phyloP scores from a whole-genome alignment of 495 filamentous ascomycete species.

The Penicillium parvum region DNA sequence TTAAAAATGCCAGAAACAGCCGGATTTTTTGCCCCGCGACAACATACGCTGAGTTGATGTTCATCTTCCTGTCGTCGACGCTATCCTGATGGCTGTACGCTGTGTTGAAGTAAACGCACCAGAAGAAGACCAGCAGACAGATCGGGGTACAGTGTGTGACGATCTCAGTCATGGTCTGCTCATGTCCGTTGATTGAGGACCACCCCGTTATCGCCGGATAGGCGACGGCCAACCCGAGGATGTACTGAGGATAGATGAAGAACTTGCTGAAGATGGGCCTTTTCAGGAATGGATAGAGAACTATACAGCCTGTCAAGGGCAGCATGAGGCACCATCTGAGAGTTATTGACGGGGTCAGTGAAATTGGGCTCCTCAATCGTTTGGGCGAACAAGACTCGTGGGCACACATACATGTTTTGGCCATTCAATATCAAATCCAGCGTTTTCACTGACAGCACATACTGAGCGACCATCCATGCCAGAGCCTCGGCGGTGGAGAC shows the following conservation, averaged over 20 bases:
- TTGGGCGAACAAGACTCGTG: no score
- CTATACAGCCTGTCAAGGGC: not conserved
- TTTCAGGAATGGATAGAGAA: conserved; percentile 2
- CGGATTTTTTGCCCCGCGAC: conserved; percentile 7
- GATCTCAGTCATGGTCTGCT: not conserved
- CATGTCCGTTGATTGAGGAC: conserved; percentile 4
- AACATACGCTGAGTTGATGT: conserved; percentile 11
- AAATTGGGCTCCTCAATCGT: no score
- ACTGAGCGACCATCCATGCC: conserved; percentile 8
- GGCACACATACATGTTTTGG: no score
- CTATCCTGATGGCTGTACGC: conserved; percentile 17
- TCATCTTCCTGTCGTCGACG: conserved; percentile 9
- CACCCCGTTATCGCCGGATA: conserved; percentile 1
- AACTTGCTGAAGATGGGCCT: not conserved
- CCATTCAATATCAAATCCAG: no score
- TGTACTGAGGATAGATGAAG: conserved; percentile 4
- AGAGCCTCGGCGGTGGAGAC: conserved; percentile 6
- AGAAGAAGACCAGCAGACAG: conserved; percentile 3
- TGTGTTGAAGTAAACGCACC: conserved; percentile 13
- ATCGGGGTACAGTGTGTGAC: not conserved
- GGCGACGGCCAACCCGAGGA: not conserved
- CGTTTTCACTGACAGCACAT: not conserved
- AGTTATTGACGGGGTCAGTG: no score
- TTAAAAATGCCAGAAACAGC: conserved; percentile 2
- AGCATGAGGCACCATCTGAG: no score